These are phyloP conservation scores for Aureobasidium sp. DNA, from an alignment of 2,329 filamentous ascomycete genomes.

Conservation along the genomic window DNA sequence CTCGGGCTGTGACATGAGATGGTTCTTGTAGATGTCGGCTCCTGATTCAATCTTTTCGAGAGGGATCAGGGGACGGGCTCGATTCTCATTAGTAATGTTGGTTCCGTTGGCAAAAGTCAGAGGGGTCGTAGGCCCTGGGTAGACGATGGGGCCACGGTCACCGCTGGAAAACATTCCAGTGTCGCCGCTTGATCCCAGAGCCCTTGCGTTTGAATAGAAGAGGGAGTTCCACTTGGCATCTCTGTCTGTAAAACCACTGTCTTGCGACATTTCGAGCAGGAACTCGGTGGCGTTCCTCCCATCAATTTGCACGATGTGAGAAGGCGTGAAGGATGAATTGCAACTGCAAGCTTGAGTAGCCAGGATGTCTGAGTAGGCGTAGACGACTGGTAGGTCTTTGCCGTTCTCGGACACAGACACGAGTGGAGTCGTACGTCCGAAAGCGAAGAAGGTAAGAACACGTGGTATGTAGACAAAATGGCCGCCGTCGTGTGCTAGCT, in stretches of 20 bases:
- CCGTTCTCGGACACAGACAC: slow-evolving; percentile 58
- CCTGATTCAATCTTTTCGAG: slow-evolving; percentile 38
- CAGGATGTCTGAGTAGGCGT: slow-evolving; percentile 44
- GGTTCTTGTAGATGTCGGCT: slow-evolving; percentile 35
- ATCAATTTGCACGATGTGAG: slow-evolving; percentile 48
- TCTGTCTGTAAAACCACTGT: slow-evolving; percentile 11
- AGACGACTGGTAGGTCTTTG: slow-evolving; percentile 51
- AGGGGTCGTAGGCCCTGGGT: slow-evolving; percentile 37
- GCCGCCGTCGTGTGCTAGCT: slow-evolving; percentile 56
- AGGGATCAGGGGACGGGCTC: slow-evolving; percentile 34
- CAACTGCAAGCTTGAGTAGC: slow-evolving; percentile 35
- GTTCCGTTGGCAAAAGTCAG: slow-evolving; percentile 42
- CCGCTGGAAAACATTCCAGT: slow-evolving; percentile 40
- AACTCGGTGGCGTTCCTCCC: not conserved
- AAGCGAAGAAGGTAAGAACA: slow-evolving; percentile 47
- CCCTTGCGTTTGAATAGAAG: slow-evolving; percentile 40
- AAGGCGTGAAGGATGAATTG: slow-evolving; percentile 38
- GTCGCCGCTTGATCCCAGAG: slow-evolving; percentile 35
- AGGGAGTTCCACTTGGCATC: slow-evolving; percentile 51
- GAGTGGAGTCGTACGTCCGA: slow-evolving; percentile 42
- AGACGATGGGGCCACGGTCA: slow-evolving; percentile 37
- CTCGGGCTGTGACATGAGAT: slow-evolving; percentile 22
- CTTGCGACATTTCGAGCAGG: not conserved
- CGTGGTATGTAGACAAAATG: slow-evolving; percentile 55
- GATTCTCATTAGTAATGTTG: slow-evolving; percentile 35